Percentiles rank a stretch among this genome's conserved stretches.
phyloP scores from a whole-genome alignment of 148 eudicot species.

The Persicaria tinctoria region DNA sequence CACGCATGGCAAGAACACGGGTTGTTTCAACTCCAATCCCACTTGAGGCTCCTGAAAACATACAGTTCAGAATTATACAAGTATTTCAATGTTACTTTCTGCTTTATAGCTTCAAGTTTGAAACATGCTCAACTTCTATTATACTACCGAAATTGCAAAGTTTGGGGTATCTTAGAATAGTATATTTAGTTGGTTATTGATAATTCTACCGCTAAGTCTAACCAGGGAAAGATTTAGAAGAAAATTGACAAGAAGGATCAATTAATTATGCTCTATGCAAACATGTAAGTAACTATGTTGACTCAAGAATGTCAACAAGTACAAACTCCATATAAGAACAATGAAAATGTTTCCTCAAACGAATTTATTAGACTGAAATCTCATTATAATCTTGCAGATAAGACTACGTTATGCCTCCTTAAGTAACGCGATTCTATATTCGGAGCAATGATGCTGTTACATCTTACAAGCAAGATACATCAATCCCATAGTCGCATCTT shows the following conservation, averaged over 20 bases:
- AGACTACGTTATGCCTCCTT: neutral
- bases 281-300: neutral
- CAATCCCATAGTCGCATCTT: too few relatives aligned
- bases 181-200: neutral
- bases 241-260: neutral
- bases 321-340: neutral
- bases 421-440: neutral
- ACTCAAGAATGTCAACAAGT: neutral
- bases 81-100: neutral
- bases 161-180: neutral
- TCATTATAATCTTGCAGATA: too few relatives aligned
- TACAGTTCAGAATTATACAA: neutral
- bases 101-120: neutral
- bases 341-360: too few relatives aligned
- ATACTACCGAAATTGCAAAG: neutral
- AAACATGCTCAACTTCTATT: neutral
- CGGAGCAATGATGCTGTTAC: neutral
- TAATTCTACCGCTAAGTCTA: neutral
- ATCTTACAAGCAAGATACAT: too few relatives aligned
- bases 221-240: neutral
- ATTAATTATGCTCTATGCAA: too few relatives aligned
- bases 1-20: slow-evolving; percentile 85
- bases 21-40: slow-evolving; percentile 86
- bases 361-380: too few relatives aligned
- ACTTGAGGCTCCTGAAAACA: slow-evolving; percentile 65